Conservation (phyloP, 768 basidiomycete genomes). For the Termitomyces sp. region DNA sequence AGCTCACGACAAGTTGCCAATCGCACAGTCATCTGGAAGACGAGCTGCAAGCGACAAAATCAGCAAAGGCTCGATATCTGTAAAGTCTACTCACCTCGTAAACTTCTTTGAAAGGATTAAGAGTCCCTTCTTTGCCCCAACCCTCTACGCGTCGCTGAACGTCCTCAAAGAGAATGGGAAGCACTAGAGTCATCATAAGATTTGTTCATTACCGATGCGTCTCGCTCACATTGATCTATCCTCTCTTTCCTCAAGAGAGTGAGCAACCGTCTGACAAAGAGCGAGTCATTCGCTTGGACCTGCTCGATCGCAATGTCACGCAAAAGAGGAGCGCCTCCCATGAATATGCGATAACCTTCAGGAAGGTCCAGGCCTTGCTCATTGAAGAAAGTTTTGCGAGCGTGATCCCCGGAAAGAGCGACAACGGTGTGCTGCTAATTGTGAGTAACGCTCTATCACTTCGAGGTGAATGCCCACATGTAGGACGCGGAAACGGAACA, state of each 20-base stretch:
- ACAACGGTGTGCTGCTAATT: conserved; percentile 21
- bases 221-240: conserved; percentile 9
- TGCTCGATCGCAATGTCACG: conserved; percentile 19
- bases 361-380: conserved; percentile 20
- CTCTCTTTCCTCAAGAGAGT: conserved; percentile 14
- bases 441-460: not conserved
- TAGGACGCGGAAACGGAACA: conserved; percentile 30
- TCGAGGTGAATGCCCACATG: conserved; percentile 18
- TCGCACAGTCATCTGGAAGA: conserved; percentile 21
- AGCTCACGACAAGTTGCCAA: conserved; percentile 20
- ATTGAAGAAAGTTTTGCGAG: conserved; percentile 24
- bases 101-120: conserved; percentile 20
- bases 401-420: conserved; percentile 23
- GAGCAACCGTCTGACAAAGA: conserved; percentile 9
- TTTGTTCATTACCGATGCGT: not conserved
- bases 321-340: conserved; percentile 18
- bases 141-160: conserved; percentile 12
- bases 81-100: conserved; percentile 13
- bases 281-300: not conserved
- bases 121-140: conserved; percentile 19
- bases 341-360: conserved; percentile 26
- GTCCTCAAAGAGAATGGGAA: conserved; percentile 20
- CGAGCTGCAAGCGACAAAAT: conserved; percentile 12
- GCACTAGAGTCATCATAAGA: conserved; percentile 3
- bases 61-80: not conserved